Base-by-base conservation (phyloP, 2,329 filamentous ascomycete species). In the Ascomycota sp. region DNA sequence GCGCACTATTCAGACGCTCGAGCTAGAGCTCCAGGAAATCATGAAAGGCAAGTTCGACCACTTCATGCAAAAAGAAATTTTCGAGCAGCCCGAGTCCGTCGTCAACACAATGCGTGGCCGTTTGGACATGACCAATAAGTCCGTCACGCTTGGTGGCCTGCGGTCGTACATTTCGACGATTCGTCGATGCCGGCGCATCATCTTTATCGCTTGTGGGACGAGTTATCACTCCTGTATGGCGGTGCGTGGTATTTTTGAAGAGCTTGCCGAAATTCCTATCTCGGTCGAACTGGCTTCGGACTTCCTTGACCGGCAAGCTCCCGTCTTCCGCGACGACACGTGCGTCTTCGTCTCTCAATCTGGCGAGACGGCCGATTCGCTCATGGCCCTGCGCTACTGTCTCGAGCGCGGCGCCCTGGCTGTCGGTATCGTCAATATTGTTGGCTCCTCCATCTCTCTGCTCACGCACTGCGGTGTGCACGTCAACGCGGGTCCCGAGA, bases 51-150 rank as follows among this genome's bases (percentile, higher is more conserved):
- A 89, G 54, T 98, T 95, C 59, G 89, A 98, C 56, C 89, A 98
- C 64, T 98, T 94, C 68, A 98, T 98, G 89, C 89, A 98, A 57
- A 98, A 98, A 73, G 89, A 98, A 57, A 98, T 98, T 49, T 98
- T 98, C 56, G 89, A 98, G 68, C 89, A 98, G 65, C 89, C 89
- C 49, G 89, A 98, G 61, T 98, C 89, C 10, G 82, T 98, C 36
- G 75, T 98, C 63, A 98, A 98, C 70, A 94, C 89, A 42, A 98
- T 98, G 89, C 82, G 89, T 73, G 89, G 89, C 59, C 89, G 89
- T 61, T 65, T 98, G 45, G 89, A 98, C 56, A 66, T 78, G 35
- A 76, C 73, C 45, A 92, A 94, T 66, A 92, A 91, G 69, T 79
- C 73, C 34, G 85, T 98, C 44, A 95, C 86, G 8, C 74, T 98